Base-by-base conservation (phyloP, 176 grass and related monocot species). In the Olyra latifolia region DNA sequence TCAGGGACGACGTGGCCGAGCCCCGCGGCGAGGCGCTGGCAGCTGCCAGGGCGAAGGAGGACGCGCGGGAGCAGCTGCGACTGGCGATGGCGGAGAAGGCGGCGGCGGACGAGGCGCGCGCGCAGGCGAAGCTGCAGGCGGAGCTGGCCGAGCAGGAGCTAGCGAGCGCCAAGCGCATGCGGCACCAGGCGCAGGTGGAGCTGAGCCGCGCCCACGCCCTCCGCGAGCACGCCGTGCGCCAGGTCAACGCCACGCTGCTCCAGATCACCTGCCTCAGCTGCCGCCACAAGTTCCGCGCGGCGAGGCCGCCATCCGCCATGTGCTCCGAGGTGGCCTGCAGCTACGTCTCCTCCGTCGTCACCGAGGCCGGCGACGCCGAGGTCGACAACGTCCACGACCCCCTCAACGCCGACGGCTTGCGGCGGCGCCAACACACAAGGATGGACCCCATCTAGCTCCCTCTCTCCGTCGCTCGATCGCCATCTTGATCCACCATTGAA, bases 91-190 rank as follows among this genome's bases (percentile, higher is more conserved):
- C 48, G 32, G 91, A 94, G 89, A 97, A 89, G 66, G 89, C 82
- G 5, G 80, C 71, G 41, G 91, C 82, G 22, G 86, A 93, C 29
- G 92, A 95, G 69, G 88, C 90, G 4, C 84, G 95, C 32, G 86
- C 87, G 54, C 86, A 95, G 72, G 95, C 95, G 7, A 87, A 71
- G 83, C 74, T 72, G 80, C 93, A 91, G 80, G 77, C 88, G 20
- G 96, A 95, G 80, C 41, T 96, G 13, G 97, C 97, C 19, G 93
- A 99, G 81, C 88, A 86, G 77, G 97, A 99, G 79, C 86, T 99
- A 53, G 79, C 75, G 11, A 81, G 75, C 75, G 97, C 97, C 3
- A 93, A 90, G 79, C 81, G 97, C 60, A 90, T 95, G 46, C 86
- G 97, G 81, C 88, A 89, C 20, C 91, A 91, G 53, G 93, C 97